These are phyloP conservation scores for Metarhizium robertsii DNA, from an alignment of 2,329 filamentous ascomycete species.

Conservation along the genomic window DNA sequence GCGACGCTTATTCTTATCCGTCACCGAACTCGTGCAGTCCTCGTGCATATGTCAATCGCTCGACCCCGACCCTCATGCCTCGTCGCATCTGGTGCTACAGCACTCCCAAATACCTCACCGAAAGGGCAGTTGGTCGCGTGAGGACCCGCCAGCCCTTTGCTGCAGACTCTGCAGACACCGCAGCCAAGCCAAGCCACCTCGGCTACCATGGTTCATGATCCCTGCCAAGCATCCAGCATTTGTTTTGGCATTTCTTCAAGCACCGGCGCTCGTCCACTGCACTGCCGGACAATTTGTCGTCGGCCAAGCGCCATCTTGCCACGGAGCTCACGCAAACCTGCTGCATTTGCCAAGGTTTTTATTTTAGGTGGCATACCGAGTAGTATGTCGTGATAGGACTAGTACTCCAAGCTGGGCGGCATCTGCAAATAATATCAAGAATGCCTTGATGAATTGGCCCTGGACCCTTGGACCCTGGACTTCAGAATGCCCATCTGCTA, in stretches of 20 bases:
- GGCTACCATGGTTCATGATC: not conserved
- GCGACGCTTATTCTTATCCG: not conserved
- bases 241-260: too few species aligned
- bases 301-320: not conserved
- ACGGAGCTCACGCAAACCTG: too few species aligned
- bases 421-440: too few species aligned
- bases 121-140: conserved; percentile 12
- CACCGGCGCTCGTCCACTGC: too few species aligned
- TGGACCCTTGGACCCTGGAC: too few species aligned
- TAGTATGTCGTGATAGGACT: too few species aligned
- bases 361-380: too few species aligned
- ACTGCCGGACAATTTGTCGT: not conserved
- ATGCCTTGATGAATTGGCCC: too few species aligned
- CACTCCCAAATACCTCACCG: conserved; percentile 1
- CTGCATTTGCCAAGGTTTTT: too few species aligned
- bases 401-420: too few species aligned
- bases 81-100: not conserved
- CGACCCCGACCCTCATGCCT: not conserved
- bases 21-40: not conserved
- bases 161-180: not conserved
- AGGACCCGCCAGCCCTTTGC: conserved; percentile 1
- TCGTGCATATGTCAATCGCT: too few species aligned
- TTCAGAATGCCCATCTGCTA: too few species aligned
- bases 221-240: not conserved
- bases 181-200: not conserved